Percentiles rank a stretch among this genome's conserved stretches.
These are phyloP conservation scores for Phaeolepiota aurea DNA, from an alignment of 768 basidiomycete species.

Conservation along the genomic window DNA sequence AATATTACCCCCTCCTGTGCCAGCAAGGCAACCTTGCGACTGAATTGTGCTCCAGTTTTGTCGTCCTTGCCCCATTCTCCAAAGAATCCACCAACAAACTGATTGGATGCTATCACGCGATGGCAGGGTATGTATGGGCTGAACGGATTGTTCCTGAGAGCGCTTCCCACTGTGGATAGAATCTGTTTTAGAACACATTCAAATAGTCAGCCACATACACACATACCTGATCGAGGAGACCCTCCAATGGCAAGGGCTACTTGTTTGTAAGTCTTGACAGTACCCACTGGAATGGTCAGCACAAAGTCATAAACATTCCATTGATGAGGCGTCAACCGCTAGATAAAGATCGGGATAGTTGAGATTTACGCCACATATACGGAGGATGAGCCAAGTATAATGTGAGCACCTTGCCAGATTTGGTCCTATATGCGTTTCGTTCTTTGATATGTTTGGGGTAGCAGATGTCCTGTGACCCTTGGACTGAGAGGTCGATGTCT, in stretches of 20 bases:
- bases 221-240: conserved; percentile 56
- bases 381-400: too few species aligned
- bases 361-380: too few species aligned
- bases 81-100: conserved; percentile 54
- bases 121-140: conserved; percentile 64
- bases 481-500: conserved; percentile 1
- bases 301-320: conserved; percentile 57
- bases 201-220: too few species aligned
- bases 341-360: too few species aligned
- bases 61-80: conserved; percentile 51
- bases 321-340: conserved; percentile 44
- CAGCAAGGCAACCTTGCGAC: conserved; percentile 42
- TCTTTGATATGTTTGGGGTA: conserved; percentile 18
- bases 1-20: conserved; percentile 47
- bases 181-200: too few species aligned
- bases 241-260: conserved; percentile 44
- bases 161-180: conserved; percentile 51
- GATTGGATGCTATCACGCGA: conserved; percentile 54
- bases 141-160: conserved; percentile 59
- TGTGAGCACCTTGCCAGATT: conserved; percentile 27
- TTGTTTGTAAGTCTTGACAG: conserved; percentile 49
- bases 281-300: conserved; percentile 38
- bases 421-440: conserved; percentile 21
- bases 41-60: conserved; percentile 30
- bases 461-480: conserved; percentile 8